Evolutionary conservation across 208 protist genomes (phyloP), one percentile per base, ranked within the genome.

Genomic region (Leishmania braziliensis): DNA sequence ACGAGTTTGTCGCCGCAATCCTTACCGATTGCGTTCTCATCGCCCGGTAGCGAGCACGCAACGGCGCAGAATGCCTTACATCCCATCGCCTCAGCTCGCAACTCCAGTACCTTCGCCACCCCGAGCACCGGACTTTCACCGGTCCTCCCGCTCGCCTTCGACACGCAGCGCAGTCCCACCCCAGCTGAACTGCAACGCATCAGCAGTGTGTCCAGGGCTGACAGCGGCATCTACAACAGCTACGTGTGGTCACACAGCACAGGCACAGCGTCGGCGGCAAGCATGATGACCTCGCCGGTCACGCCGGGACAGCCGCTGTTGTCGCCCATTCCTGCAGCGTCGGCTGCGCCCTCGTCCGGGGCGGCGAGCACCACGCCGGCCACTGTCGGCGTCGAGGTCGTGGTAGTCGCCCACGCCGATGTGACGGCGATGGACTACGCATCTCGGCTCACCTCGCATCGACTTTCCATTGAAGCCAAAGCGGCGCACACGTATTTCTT

Each of bases 371-470:
- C 20, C 71, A 0, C 43, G 3, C 36, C 26, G 26, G 33, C 36
- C 3, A 43, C 75, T 16, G 48, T 54, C 0, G 82, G 91, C 8
- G 91, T 95, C 5, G 94, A 97, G 83, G 92, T 89, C 16, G 77
- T 97, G 62, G 92, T 93, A 62, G 74, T 97, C 0, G 71, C 78
- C 3, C 91, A 95, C 65, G 85, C 80, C 2, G 90, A 95, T 75
- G 54, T 97, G 9, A 95, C 92, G 4, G 92, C 91, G 43, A 85
- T 92, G 66, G 94, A 97, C 86, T 95, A 94, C 58, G 83, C 78
- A 20, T 86, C 92, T 0, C 84, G 87, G 16, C 83, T 97, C 33
- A 83, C 87, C 54, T 88, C 88, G 1, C 92, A 88, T 65, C 88
- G 94, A 29, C 87, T 95, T 50, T 88, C 94, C 16, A 87, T 97